Evolutionary conservation across 495 filamentous ascomycete genomes (phyloP).

Genomic region (Stereocaulon alpinum): DNA sequence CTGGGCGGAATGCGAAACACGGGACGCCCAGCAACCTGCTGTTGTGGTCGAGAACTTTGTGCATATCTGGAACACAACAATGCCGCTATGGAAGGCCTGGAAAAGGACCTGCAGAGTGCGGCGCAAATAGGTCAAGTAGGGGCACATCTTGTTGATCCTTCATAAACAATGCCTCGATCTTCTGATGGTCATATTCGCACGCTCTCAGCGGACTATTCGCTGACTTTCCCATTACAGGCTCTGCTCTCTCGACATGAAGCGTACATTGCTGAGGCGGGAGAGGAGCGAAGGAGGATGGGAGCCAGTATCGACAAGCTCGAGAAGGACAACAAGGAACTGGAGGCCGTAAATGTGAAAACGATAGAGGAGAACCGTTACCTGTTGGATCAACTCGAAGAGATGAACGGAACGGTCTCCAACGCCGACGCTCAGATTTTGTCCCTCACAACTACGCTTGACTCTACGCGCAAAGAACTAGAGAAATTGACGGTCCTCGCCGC

Average conservation of each 20-base stretch:
- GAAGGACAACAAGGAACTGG: constrained; percentile 61
- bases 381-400: constrained; percentile 66
- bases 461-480: constrained; percentile 64
- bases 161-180: not conserved
- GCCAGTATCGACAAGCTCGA: constrained; percentile 66
- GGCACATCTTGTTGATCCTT: not conserved
- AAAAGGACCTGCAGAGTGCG: constrained; percentile 76
- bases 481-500: constrained; percentile 60
- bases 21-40: constrained; percentile 43
- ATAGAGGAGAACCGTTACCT: constrained; percentile 72
- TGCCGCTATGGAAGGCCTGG: constrained; percentile 65
- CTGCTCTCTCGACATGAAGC: constrained; percentile 83
- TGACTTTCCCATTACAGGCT: constrained; percentile 73
- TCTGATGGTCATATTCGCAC: not conserved
- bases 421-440: constrained; percentile 64
- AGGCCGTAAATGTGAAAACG: constrained; percentile 59
- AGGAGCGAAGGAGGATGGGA: constrained; percentile 60
- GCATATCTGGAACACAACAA: constrained; percentile 69
- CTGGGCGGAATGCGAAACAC: constrained; percentile 9
- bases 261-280: constrained; percentile 83
- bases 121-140: constrained; percentile 81
- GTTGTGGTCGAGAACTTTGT: constrained; percentile 75
- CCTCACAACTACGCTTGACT: constrained; percentile 61
- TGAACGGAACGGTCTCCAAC: constrained; percentile 63
- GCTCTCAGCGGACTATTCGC: constrained; percentile 28